Evolutionary conservation across 176 grass and related monocot species (phyloP), one percentile per base, ranked within the genome.

Genomic region (Oryza coarctata): DNA sequence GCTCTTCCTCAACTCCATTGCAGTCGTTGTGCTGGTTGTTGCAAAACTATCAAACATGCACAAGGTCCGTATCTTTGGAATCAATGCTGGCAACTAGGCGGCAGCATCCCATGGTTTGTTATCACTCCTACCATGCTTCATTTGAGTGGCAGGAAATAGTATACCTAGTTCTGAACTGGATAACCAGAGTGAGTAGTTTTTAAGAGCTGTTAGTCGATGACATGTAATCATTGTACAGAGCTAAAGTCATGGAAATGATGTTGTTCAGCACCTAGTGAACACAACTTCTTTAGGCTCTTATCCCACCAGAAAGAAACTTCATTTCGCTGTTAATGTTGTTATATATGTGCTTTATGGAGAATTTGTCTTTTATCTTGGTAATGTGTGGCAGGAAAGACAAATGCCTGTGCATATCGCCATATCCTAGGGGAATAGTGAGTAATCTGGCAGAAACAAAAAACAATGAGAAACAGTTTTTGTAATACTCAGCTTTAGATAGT

Each of bases 31-130:
- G 83, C 63, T 91, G 63, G 86, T 88, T 82, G 86, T 88, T 41
- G 90, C 86, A 50, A 91, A 91, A 58, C 63, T 91, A 74, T 86
- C 90, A 3, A 91, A 91, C 69, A 91, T 88, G 86, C 90, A 91
- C 78, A 88, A 91, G 83, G 90, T 91, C 60, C 86, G 90, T 74
- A 88, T 91, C 63, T 91, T 91, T 63, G 86, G 90, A 70, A 91
- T 91, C 72, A 91, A 91, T 75, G 86, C 90, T 0, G 86, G 90
- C 4, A 91, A 41, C 83, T 91, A 69, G 82, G 83, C 1, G 17
- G 11, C 44, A 25, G 41, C 18, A 4, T 28, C 61, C 36, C 62
- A 76, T 15, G 10, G 30, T 85, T 38, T 70, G 5, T 39, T 73
- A 41, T 45, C 9, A 23, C 63, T n/a, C n/a, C n/a, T 73, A 10